Base-by-base conservation (phyloP, 345 rosid species). In the Gossypium ekmanianum region DNA sequence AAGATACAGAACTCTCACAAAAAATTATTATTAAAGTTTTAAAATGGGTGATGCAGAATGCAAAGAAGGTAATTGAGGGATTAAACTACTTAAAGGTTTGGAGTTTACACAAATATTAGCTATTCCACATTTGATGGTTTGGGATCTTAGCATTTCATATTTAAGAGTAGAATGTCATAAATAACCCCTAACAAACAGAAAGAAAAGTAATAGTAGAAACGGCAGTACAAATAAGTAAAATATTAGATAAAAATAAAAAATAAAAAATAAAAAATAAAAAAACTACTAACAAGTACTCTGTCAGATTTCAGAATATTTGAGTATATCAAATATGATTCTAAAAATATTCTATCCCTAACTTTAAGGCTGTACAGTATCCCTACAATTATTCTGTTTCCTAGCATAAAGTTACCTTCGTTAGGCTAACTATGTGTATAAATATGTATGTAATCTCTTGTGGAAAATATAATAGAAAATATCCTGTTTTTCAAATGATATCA, bases 21-120 rank as follows among this genome's bases (percentile, higher is more conserved):
- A 72, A 41, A 39, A 72, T 44, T 17, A 71, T 34, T 34, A 34
- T 41, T 9, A 10, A 57, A 50, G 26, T 51, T 26, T 34, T 16
- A 16, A 56, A 69, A 41, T 39, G 52, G 52, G 12, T 20, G n/a
- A 72, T 11, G 9, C 11, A 11, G 16, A 43, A 55, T 50, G 13
- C 17, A 71, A 55, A 51, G 62, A 54, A 34, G 61, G 74, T 55
- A 68, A 14, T 48, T 24, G 43, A 48, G 39, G 57, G 44, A 68
- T 68, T 14, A 50, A 48, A 68, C 44, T 68, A 48, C 72, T 48
- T 9, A 24, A 34, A 48, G 18, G 2, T 48, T 45, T 50, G 29
- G 16, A 24, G 24, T 3, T 50, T 68, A 24, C 18, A 47, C 24
- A 20, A 44, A 67, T 13, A 67, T 22, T 7, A 50, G 20, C 14